Base-by-base conservation (phyloP, 768 basidiomycete genomes). In the Boletus barrowsii region DNA sequence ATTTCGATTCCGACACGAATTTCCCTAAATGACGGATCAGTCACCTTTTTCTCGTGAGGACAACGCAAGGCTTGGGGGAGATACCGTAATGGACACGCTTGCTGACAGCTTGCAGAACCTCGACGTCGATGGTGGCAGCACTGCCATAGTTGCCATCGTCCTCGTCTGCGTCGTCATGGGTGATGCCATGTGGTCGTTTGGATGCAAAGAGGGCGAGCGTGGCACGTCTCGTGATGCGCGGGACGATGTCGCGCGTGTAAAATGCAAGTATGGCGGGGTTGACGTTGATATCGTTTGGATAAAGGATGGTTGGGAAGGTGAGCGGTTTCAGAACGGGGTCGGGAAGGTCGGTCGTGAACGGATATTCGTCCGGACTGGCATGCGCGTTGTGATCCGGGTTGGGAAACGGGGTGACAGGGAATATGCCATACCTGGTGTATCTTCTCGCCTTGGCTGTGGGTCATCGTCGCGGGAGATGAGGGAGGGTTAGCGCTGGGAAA, bases 71-170 rank as follows among this genome's bases (percentile, higher is more conserved):
- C 18, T 18, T 22, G 22, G 35, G 45, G 81, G 33, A 42, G 82
- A 49, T 60, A 95, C 97, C 97, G 65, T 96, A 99, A 72, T 99
- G 97, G 33, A 99, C 95, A 37, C 97, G 86, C 75, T 98, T 89
- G 74, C 91, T 94, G 67, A 99, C 88, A n/a, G 94, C 88, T 67
- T 98, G 95, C n/a, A 99, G 80, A 3, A 93, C 87, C 71, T 98
- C 95, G 26, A 99, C 83, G 66, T 99, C 97, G 54, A 97, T 82
- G 29, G 91, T 95, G 1, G 93, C 92, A 0, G 93, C 87, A 67
- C 91, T 94, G 17, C 97, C 97, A 68, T 99, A 97, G 72, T 99
- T 99, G 29, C 94, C 95, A 64, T 99, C 97, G 68, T 98, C 94
- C 59, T 93, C 86, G 66, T 77, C 83, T 67, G 90, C 88, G 20